Base-by-base conservation (phyloP, 108 stramenopile genomes). In the Skeletonema marinoi region DNA sequence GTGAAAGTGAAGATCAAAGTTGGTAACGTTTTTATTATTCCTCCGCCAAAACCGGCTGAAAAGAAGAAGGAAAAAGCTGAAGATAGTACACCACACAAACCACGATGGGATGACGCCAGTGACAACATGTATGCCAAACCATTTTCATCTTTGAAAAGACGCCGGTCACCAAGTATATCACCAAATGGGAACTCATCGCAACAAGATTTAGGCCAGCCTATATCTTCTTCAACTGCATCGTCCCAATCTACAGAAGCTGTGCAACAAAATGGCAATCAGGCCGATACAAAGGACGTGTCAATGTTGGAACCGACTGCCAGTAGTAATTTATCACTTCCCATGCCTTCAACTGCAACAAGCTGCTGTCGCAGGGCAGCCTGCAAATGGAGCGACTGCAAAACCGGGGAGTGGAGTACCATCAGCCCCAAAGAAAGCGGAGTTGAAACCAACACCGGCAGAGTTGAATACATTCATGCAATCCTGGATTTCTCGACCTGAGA, bases 401-500 rank as follows among this genome's bases (percentile, higher is more conserved):
- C 6, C 17, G 50, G 17, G 5, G 50, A 51, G 21, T 56, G 54
- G 25, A 56, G 21, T 6, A 25, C 21, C 54, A 29, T 11, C 54
- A 29, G 54, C 54, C 9, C 54, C 54, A 29, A 56, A 56, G 54
- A 56, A 56, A 56, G 54, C 10, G 29, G 54, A 56, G 9, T 56
- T 56, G 25, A 56, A 56, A 25, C 54, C 54, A 56, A 25, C 54
- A 56, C 10, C 54, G 25, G 54, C 54, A 0, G 63, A 64, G 63
- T 19, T 64, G n/a, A 39, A 64, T 17, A 21, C 63, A 64, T 64
- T 38, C 35, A 64, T 64, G 63, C 33, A 64, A 64, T 32, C 63
- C 19, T 64, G 63, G 63, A 35, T 64, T 35, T 38, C 63, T 39
- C 19, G 19, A 39, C 63, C 63, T 39, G 63, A 64, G 63, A 64